phyloP scores from a whole-genome alignment of 345 rosid genomes.

The Geranium brycei region DNA sequence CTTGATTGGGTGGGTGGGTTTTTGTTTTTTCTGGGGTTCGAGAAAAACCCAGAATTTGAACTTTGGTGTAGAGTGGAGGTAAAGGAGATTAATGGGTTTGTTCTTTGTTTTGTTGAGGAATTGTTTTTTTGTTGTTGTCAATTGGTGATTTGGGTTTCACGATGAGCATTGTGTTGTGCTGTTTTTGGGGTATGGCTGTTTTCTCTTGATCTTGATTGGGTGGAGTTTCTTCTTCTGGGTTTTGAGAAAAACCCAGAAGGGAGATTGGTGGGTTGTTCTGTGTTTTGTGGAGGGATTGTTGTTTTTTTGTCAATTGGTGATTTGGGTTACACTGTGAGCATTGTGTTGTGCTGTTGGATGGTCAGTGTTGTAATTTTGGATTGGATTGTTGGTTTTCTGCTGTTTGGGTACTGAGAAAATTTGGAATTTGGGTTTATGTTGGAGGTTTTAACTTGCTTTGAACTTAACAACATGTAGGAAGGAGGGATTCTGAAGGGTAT shows the following conservation, averaged over 20 bases:
- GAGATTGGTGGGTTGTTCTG: too few species aligned
- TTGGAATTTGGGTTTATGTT: neutral
- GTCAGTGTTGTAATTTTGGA: neutral
- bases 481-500: neutral
- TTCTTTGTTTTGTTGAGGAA: neutral
- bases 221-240: too few species aligned
- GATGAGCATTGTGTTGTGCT: too few species aligned
- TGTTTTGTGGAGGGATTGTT: too few species aligned
- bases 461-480: too few species aligned
- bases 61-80: neutral
- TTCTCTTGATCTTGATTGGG: too few species aligned
- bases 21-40: neutral
- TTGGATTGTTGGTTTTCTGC: neutral
- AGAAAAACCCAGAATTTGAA: neutral
- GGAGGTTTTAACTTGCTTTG: neutral
- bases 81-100: neutral
- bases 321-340: too few species aligned
- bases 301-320: too few species aligned
- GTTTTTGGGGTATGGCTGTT: too few species aligned
- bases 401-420: neutral
- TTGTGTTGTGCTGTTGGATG: neutral
- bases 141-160: too few species aligned
- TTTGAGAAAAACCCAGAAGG: too few species aligned
- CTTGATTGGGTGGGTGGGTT: neutral
- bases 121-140: conserved; percentile 1